Evolutionary conservation across 2,329 filamentous ascomycete genomes (phyloP).

Genomic region (Ascomycota sp.): DNA sequence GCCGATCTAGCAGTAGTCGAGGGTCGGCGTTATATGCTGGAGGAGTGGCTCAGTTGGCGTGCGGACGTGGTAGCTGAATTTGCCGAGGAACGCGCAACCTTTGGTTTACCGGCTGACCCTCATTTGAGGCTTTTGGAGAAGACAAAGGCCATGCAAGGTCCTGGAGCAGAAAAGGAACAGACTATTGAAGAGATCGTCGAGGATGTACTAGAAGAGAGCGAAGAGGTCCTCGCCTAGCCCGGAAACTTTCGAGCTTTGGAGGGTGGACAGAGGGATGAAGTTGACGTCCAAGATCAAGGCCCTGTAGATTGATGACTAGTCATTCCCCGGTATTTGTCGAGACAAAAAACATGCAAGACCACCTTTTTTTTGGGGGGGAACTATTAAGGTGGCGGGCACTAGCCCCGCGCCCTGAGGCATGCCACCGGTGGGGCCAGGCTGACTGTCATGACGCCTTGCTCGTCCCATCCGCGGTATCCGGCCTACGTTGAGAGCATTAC

Average conservation of each 20-base stretch:
- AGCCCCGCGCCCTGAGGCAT: too few relatives aligned
- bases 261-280: too few relatives aligned
- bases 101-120: slow-evolving; percentile 45
- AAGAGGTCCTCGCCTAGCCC: slow-evolving; percentile 42
- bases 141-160: slow-evolving; percentile 25
- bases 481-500: too few relatives aligned
- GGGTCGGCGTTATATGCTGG: slow-evolving; percentile 57
- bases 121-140: slow-evolving; percentile 40
- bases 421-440: too few relatives aligned
- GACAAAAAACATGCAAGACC: too few relatives aligned
- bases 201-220: slow-evolving; percentile 67
- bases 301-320: too few relatives aligned
- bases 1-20: slow-evolving; percentile 91
- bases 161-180: slow-evolving; percentile 45
- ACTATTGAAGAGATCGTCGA: slow-evolving; percentile 79
- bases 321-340: too few relatives aligned
- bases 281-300: too few relatives aligned
- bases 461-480: too few relatives aligned
- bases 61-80: slow-evolving; percentile 52
- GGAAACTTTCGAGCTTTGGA: neutral
- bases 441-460: too few relatives aligned
- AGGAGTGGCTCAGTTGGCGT: slow-evolving; percentile 81
- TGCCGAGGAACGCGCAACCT: slow-evolving; percentile 45
- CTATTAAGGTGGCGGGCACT: too few relatives aligned
- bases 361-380: too few relatives aligned